These are phyloP conservation scores for Pseudozyma flocculosa DNA, from an alignment of 1,284 basidiomycete genomes.

Conservation along the genomic window DNA sequence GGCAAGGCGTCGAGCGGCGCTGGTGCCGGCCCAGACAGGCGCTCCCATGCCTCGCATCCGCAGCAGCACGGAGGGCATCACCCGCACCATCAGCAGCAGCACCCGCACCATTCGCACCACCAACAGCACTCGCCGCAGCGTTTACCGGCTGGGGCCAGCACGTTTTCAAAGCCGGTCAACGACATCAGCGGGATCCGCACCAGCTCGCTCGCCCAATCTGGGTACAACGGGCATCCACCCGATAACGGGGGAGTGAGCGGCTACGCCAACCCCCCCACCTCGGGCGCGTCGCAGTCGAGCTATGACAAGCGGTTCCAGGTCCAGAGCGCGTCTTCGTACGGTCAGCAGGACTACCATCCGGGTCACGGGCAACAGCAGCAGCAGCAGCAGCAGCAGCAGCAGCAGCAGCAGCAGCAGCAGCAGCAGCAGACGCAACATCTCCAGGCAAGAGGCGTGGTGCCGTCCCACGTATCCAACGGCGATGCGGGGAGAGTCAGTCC, in stretches of 20 bases:
- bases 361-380: constrained; percentile 10
- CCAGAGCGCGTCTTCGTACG: not conserved
- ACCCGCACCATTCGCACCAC: constrained; percentile 1
- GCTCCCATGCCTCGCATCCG: not conserved
- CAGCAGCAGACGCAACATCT: too few relatives aligned
- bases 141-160: constrained; percentile 24
- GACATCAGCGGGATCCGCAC: constrained; percentile 34
- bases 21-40: not conserved
- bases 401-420: too few relatives aligned
- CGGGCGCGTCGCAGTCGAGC: constrained; percentile 6
- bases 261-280: constrained; percentile 2
- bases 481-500: constrained; percentile 13
- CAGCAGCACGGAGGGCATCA: constrained; percentile 1
- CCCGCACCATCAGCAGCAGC: constrained; percentile 4
- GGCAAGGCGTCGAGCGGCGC: constrained; percentile 40
- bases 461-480: not conserved
- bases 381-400: too few relatives aligned
- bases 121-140: constrained; percentile 1
- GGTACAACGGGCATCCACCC: not conserved
- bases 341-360: too few relatives aligned
- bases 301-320: constrained; percentile 25
- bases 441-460: too few relatives aligned
- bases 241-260: constrained; percentile 5
- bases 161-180: constrained; percentile 29
- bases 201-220: constrained; percentile 4